Evolutionary conservation across 352 stramenopile species (phyloP).

Genomic region (Detonula confervacea): DNA sequence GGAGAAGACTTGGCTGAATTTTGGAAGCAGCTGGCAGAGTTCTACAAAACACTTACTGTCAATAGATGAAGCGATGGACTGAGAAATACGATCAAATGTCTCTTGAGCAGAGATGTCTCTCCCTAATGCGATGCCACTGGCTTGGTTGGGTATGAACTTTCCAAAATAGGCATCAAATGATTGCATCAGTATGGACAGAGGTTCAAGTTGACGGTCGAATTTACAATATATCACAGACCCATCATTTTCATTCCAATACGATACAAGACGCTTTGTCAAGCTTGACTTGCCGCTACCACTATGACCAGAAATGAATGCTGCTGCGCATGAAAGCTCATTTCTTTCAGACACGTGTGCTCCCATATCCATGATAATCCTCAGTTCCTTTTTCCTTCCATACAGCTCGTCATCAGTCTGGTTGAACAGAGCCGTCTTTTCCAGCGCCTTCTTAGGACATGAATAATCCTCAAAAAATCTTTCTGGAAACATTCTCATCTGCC

Average conservation of each 20-base stretch:
- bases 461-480: slow-evolving; percentile 24
- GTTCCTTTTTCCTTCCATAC: slow-evolving; percentile 31
- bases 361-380: slow-evolving; percentile 5
- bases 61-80: slow-evolving; percentile 13
- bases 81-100: slow-evolving; percentile 1
- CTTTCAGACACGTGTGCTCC: slow-evolving; percentile 5
- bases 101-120: slow-evolving; percentile 2
- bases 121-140: not conserved
- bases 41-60: slow-evolving; percentile 15
- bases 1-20: slow-evolving; percentile 5
- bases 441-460: slow-evolving; percentile 18
- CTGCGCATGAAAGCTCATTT: slow-evolving; percentile 15
- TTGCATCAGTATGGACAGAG: slow-evolving; percentile 6
- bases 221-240: slow-evolving; percentile 40
- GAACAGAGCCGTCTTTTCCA: slow-evolving; percentile 16
- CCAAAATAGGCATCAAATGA: slow-evolving; percentile 32
- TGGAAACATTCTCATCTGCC: slow-evolving; percentile 13
- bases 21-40: slow-evolving; percentile 20
- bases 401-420: slow-evolving; percentile 1
- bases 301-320: slow-evolving; percentile 22
- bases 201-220: slow-evolving; percentile 23
- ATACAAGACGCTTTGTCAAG: slow-evolving; percentile 1
- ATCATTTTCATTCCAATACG: slow-evolving; percentile 11
- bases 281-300: slow-evolving; percentile 16
- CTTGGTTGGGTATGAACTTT: slow-evolving; percentile 11